Evolutionary conservation across 2,329 filamentous ascomycete species (phyloP).

Genomic region (Ophiostoma piceae): DNA sequence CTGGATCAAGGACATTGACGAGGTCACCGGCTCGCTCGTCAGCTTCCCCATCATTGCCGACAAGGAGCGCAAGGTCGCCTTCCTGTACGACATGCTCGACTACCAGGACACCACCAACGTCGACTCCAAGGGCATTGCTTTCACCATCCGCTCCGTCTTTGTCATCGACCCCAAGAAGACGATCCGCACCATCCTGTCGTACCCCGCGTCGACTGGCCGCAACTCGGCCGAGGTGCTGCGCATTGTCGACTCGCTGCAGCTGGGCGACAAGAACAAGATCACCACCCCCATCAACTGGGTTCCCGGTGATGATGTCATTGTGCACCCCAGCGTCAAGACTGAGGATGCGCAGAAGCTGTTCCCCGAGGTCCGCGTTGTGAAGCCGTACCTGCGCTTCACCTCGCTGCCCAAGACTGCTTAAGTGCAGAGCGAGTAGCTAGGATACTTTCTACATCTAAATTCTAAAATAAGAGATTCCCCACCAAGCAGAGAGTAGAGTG

Average conservation of each 20-base stretch:
- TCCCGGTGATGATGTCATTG: conserved; percentile 84
- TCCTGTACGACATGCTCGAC: conserved; percentile 77
- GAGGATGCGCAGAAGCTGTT: conserved; percentile 85
- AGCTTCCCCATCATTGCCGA: conserved; percentile 77
- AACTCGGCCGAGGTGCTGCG: conserved; percentile 75
- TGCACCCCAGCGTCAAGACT: conserved; percentile 75
- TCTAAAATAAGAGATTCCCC: conserved; percentile 11
- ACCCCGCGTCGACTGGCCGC: conserved; percentile 84
- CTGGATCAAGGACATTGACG: conserved; percentile 87
- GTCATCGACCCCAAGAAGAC: conserved; percentile 91
- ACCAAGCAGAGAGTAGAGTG: neutral
- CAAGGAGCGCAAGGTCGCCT: conserved; percentile 70
- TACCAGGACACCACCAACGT: conserved; percentile 77
- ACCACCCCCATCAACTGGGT: conserved; percentile 90
- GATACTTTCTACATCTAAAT: neutral
- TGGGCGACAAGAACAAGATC: conserved; percentile 80
- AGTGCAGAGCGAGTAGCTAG: neutral
- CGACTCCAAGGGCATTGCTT: conserved; percentile 75
- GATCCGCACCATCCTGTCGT: conserved; percentile 86
- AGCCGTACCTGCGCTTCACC: conserved; percentile 71
- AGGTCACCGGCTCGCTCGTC: conserved; percentile 66
- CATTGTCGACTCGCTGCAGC: conserved; percentile 73
- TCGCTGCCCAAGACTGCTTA: conserved; percentile 48
- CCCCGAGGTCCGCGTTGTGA: conserved; percentile 65
- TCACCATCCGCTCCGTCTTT: conserved; percentile 93